Base-by-base conservation (phyloP, 371 early-diverging fungal species). In the Lichtheimia hyalospora region DNA sequence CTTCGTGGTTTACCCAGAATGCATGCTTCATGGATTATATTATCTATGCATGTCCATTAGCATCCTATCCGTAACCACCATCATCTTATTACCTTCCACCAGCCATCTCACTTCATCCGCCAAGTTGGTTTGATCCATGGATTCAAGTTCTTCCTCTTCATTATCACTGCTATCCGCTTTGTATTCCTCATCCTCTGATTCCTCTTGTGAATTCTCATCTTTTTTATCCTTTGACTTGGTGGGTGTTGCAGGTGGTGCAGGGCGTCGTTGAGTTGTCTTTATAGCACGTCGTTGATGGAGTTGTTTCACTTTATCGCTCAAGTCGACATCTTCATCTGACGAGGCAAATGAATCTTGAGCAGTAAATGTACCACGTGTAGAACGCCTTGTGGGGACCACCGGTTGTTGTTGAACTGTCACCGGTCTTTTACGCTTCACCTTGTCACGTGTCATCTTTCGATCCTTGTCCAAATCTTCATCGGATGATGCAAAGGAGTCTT, bases 31-130 rank as follows among this genome's bases (percentile, higher is more conserved):
- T 46, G 46, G n/a, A 18, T 46, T 21, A 16, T 16, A 16, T 18
- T 46, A 12, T 46, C 46, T 46, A 16, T 0, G 2, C 34, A 27
- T 27, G 0, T 4, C 5, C 8, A 8, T 34, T 2, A 34, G 34
- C 34, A 8, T 7, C 2, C 10, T 34, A 8, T 34, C 34, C 10
- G 10, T 34, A 6, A 8, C 10, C 2, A 34, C 10, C 2, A 34
- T 8, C 2, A 10, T 48, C 10, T 8, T 8, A 15, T 24, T 61
- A 54, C 61, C 61, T 54, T 54, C 20, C 15, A 54, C 12, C 0
- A 61, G 40, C 54, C 53, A 46, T 21, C 18, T 20, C 4, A 61
- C 49, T 20, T 61, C 61, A 40, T 54, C 54, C 16, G 48, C 20
- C 21, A 21, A 21, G 10, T 46, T 21, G 46, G 14, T 16, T 46